Percentiles rank a stretch among this genome's conserved stretches.
Evolutionary conservation across 768 basidiomycete genomes (phyloP).

Genomic region (Porpolomopsis calyptriformis): DNA sequence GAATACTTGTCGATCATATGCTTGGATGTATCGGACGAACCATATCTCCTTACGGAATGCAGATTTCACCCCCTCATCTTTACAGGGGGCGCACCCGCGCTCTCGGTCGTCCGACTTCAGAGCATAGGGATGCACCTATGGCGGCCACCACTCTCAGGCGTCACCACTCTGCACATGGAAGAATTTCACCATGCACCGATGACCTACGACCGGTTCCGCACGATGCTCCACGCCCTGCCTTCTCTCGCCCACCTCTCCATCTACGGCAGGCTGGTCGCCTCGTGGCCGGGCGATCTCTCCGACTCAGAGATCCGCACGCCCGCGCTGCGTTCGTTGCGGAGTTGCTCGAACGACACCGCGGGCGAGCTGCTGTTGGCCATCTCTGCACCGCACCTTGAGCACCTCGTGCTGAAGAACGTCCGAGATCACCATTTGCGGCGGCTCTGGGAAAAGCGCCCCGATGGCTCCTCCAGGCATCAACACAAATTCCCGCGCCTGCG

Average conservation of each 20-base stretch:
- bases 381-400: not conserved
- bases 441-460: no score
- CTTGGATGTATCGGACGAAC: constrained; percentile 1
- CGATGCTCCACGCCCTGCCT: constrained; percentile 22
- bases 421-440: not conserved
- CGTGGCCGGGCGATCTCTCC: not conserved
- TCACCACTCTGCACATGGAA: constrained; percentile 26
- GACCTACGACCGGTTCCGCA: constrained; percentile 14
- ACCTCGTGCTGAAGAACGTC: not conserved
- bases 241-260: constrained; percentile 25
- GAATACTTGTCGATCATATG: constrained; percentile 10
- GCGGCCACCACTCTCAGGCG: constrained; percentile 10
- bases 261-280: constrained; percentile 17
- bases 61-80: constrained; percentile 12
- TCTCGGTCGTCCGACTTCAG: constrained; percentile 22
- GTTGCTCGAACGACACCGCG: not conserved
- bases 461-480: no score
- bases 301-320: constrained; percentile 4
- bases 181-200: constrained; percentile 18
- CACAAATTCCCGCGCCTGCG: no score
- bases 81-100: constrained; percentile 20
- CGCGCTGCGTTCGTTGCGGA: constrained; percentile 8
- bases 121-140: constrained; percentile 1
- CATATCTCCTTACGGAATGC: not conserved
- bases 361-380: not conserved